These are phyloP conservation scores for Psilocybe subaeruginosa DNA, from an alignment of 768 basidiomycete species.

Conservation along the genomic window DNA sequence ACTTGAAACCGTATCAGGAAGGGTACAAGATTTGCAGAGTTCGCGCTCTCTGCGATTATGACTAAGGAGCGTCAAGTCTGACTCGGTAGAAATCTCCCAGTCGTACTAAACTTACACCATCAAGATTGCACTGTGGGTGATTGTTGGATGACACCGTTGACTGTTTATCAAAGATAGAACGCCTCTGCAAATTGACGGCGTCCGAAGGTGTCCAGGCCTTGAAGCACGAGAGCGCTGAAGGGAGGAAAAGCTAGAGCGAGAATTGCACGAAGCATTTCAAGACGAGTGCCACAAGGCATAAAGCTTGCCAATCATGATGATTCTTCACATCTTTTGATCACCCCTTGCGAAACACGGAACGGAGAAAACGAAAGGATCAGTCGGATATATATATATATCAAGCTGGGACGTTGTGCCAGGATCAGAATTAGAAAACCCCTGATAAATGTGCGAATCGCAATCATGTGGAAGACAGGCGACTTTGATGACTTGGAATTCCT, in stretches of 20 bases:
- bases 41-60: background rate
- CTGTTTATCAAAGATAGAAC: background rate
- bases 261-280: background rate
- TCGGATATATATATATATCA: background rate
- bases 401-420: background rate
- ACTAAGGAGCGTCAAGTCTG: slow-evolving; percentile 4
- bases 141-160: background rate
- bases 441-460: background rate
- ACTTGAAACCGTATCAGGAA: slow-evolving; percentile 8
- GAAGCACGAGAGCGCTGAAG: background rate
- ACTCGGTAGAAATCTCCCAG: background rate
- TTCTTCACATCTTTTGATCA: background rate
- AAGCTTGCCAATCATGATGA: background rate
- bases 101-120: slow-evolving; percentile 3
- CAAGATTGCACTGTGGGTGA: background rate
- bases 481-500: background rate
- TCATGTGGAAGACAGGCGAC: background rate
- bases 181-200: background rate
- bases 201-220: background rate
- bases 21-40: slow-evolving; percentile 13
- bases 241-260: background rate
- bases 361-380: background rate
- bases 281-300: background rate
- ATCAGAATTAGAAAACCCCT: background rate
- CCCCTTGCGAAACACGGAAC: background rate